These are phyloP conservation scores for Sisymbrium altissimum DNA, from an alignment of 345 rosid genomes.

Conservation along the genomic window DNA sequence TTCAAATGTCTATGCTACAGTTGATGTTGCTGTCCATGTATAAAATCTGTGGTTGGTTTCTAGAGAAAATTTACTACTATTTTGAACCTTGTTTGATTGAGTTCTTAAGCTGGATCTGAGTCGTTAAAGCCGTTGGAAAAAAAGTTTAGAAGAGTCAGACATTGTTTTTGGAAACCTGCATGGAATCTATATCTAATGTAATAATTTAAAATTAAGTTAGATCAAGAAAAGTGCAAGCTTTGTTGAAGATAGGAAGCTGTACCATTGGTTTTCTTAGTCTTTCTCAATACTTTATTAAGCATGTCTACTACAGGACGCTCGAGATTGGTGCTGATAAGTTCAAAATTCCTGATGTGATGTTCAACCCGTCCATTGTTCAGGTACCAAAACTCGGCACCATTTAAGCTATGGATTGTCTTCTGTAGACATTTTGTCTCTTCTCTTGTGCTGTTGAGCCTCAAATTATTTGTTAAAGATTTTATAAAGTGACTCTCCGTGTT, in stretches of 20 bases:
- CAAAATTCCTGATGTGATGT: slow-evolving; percentile 93
- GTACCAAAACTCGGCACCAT: slow-evolving; percentile 35
- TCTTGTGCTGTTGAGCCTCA: neutral
- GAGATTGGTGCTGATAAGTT: slow-evolving; percentile 98
- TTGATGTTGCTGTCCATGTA: neutral
- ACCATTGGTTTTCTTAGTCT: neutral
- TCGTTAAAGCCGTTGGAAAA: neutral
- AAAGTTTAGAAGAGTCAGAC: neutral
- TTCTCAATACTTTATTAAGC: slow-evolving; percentile 1
- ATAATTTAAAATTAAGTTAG: neutral
- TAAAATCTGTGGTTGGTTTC: neutral
- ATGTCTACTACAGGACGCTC: slow-evolving; percentile 60
- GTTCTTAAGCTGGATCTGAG: neutral
- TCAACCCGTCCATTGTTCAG: slow-evolving; percentile 85
- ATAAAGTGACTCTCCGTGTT: neutral
- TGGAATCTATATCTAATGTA: neutral
- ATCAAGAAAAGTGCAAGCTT: neutral
- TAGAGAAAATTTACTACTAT: neutral
- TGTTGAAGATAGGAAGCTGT: neutral
- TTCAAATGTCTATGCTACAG: neutral
- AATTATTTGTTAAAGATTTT: neutral
- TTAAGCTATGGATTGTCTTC: neutral
- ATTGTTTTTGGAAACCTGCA: slow-evolving; percentile 9
- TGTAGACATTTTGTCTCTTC: neutral
- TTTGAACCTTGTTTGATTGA: neutral